These are phyloP conservation scores for Solanum sparsipilum DNA, from an alignment of 257 asterid species.

Conservation along the genomic window DNA sequence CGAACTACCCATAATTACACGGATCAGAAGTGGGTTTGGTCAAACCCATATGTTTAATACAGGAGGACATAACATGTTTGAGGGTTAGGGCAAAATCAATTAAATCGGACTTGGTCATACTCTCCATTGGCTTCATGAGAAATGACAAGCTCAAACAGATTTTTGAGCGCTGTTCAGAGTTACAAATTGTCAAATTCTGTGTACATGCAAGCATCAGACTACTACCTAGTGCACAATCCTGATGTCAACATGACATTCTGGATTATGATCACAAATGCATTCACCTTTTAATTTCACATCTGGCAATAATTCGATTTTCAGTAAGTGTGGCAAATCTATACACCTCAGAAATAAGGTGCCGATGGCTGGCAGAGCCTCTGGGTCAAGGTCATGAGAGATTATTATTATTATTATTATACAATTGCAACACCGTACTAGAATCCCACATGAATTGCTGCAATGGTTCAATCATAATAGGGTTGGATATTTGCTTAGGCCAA, in stretches of 20 bases:
- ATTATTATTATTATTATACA: background rate
- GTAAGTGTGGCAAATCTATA: background rate
- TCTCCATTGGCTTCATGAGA: background rate
- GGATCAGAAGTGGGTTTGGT: background rate
- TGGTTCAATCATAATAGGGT: background rate
- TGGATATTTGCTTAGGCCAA: background rate
- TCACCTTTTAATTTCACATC: background rate
- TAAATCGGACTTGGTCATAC: background rate
- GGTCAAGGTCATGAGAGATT: background rate
- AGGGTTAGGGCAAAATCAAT: background rate
- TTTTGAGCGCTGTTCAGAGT: background rate
- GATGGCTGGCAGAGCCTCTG: background rate
- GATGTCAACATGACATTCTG: background rate
- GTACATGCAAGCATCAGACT: background rate
- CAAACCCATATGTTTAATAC: background rate
- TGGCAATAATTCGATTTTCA: background rate
- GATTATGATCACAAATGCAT: background rate
- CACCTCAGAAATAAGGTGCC: background rate
- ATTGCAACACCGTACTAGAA: background rate
- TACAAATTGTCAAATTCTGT: background rate
- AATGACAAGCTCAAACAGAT: background rate
- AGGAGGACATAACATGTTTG: background rate
- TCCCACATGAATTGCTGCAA: background rate
- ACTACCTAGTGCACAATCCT: background rate
- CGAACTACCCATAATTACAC: background rate